Base-by-base conservation (phyloP, 1,284 basidiomycete genomes). In the Clitocybe nebularis region DNA sequence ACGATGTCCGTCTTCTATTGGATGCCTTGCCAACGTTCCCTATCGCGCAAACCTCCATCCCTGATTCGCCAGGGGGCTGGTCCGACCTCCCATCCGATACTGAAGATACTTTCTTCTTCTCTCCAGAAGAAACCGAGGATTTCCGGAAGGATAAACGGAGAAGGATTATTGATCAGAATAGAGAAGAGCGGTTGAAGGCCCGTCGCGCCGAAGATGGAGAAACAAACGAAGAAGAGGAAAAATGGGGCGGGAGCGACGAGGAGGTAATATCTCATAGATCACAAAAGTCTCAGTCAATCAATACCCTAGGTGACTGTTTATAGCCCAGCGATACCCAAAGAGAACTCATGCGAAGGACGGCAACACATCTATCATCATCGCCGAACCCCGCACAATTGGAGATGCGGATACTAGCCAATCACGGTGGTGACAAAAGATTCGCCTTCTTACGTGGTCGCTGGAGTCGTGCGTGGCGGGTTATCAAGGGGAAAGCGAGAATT, bases 361-460 rank as follows among this genome's bases (percentile, higher is more conserved):
- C 88, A 0, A 54, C 57, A 5, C 82, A 89, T 48, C 59, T 93
- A 10, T 57, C 74, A 8, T 64, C 72, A 3, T 86, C 89, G 0
- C 78, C 81, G 3, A 90, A 93, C 53, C 74, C 86, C 4, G 76
- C 80, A 0, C 77, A 89, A 47, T 71, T 93, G 10, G 89, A 92
- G 61, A 82, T 90, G 74, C 78, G 89, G n/a, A 93, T 94, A 46
- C 67, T 93, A 3, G 82, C 90, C 4, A 90, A 93, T 52, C 79
- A 93, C 53, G 82, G 87, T 0, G 66, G 58, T 49, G 90, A 81
- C 58, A 68, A 56, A 53, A 71, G 74, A 21, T 93, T 94, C 56
- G 77, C 82, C 0, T 94, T 93, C 59, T 62, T 94, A 25, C 74
- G 80, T 13, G 89, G 89, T 1, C 67, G 84, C 21, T 92, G 84